phyloP scores from a whole-genome alignment of 805 yeast species.

The Yamadazyma sp. region DNA sequence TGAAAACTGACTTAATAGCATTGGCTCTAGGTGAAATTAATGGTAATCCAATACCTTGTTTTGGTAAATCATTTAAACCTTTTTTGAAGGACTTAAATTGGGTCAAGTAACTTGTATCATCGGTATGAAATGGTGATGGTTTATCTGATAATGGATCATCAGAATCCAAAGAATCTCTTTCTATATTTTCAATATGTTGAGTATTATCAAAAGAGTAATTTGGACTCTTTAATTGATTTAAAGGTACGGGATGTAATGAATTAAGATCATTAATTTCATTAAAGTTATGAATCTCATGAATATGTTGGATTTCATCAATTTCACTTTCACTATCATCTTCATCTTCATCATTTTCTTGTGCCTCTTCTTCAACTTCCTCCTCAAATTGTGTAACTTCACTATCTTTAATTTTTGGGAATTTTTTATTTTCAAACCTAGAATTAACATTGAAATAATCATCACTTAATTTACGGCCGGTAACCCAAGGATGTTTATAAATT shows the following conservation, averaged over 20 bases:
- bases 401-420: neutral
- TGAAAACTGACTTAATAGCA: constrained; percentile 42
- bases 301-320: constrained; percentile 4
- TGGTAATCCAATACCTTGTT: constrained; percentile 8
- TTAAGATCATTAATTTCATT: no score
- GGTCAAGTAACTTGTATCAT: neutral
- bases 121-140: constrained; percentile 12
- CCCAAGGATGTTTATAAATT: constrained; percentile 71
- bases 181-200: constrained; percentile 14
- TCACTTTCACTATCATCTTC: constrained; percentile 4
- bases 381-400: neutral
- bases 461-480: constrained; percentile 15
- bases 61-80: constrained; percentile 1
- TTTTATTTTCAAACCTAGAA: constrained; percentile 14
- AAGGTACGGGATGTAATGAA: no score
- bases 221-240: constrained; percentile 9
- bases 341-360: no score
- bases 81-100: neutral
- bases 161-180: constrained; percentile 8
- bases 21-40: constrained; percentile 32
- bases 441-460: constrained; percentile 15
- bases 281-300: no score
- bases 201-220: constrained; percentile 3
- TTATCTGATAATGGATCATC: constrained; percentile 14
- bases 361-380: no score